Evolutionary conservation across 768 basidiomycete genomes (phyloP).

Genomic region (Phaeotremella fagi): DNA sequence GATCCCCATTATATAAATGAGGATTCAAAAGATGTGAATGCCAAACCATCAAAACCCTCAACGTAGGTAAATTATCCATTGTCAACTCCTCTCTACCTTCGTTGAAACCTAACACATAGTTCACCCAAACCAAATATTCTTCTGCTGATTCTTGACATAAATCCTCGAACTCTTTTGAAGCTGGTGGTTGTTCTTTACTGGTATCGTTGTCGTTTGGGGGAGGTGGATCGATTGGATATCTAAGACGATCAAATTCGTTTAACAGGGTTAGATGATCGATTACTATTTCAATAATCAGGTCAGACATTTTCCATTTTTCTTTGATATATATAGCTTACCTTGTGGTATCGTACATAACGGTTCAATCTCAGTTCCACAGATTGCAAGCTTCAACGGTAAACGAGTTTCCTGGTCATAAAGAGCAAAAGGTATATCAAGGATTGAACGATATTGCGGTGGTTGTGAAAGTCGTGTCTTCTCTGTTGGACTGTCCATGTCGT

Average conservation of each 20-base stretch:
- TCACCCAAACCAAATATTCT: neutral
- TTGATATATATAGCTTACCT: too few species aligned
- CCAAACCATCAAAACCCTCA: slow-evolving; percentile 31
- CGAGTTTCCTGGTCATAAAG: neutral
- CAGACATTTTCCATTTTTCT: neutral
- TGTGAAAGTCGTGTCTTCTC: too few species aligned
- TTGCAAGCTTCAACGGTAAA: neutral
- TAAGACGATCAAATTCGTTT: neutral
- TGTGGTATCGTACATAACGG: too few species aligned
- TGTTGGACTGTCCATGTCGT: too few species aligned
- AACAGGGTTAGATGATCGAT: neutral
- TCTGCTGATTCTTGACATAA: neutral
- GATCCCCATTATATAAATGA: slow-evolving; percentile 8
- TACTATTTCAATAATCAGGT: neutral
- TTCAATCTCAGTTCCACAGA: neutral
- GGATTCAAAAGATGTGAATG: slow-evolving; percentile 35
- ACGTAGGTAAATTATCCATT: slow-evolving; percentile 3
- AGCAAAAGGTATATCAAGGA: neutral
- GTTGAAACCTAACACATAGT: neutral
- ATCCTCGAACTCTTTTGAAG: neutral
- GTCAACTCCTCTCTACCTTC: neutral
- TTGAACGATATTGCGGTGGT: neutral
- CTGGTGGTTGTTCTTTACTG: neutral
- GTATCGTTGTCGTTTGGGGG: neutral
- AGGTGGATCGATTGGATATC: too few species aligned